Conservation (phyloP, 78 protist species). For the Chrysochromulina tobinii region DNA sequence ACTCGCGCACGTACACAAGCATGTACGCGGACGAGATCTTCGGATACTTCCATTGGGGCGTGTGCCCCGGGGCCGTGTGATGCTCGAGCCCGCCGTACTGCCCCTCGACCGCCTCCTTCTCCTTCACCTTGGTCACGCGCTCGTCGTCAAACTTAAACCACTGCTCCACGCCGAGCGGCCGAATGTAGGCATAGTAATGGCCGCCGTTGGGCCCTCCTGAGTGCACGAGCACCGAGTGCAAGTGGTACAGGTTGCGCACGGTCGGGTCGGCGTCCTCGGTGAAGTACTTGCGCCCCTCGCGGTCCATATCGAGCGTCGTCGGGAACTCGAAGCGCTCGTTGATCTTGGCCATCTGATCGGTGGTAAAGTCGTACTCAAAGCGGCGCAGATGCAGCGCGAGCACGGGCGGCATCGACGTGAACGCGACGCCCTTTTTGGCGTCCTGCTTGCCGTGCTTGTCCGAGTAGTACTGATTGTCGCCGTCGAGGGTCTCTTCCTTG, state of each 20-base stretch:
- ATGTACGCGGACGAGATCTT: conserved; percentile 79
- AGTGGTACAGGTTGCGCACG: conserved; percentile 31
- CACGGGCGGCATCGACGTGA: conserved; percentile 90
- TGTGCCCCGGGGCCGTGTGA: background rate
- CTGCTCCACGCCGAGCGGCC: conserved; percentile 58
- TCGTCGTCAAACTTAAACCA: conserved; percentile 93
- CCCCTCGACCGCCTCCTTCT: conserved; percentile 69
- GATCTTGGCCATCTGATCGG: conserved; percentile 84
- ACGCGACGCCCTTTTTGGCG: conserved; percentile 82
- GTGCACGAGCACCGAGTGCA: conserved; percentile 91
- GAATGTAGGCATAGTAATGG: conserved; percentile 91
- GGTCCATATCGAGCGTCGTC: conserved; percentile 52
- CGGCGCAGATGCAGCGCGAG: conserved; percentile 93
- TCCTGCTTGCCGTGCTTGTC: conserved; percentile 85
- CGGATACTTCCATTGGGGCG: background rate
- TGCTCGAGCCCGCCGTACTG: conserved; percentile 76
- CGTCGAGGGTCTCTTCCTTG: conserved; percentile 84
- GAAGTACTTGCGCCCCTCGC: background rate
- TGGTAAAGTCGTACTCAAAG: conserved; percentile 89
- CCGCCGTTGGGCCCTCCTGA: conserved; percentile 93
- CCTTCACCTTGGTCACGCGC: conserved; percentile 50
- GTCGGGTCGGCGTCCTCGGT: background rate
- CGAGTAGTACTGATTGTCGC: conserved; percentile 85
- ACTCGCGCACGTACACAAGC: conserved; percentile 86
- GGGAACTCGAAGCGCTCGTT: conserved; percentile 68